A percentile compares a stretch with the other conserved stretches of the same genome.
These are phyloP conservation scores for Sphaerulina vaccinii DNA, from an alignment of 2,329 filamentous ascomycete species.

Conservation along the genomic window DNA sequence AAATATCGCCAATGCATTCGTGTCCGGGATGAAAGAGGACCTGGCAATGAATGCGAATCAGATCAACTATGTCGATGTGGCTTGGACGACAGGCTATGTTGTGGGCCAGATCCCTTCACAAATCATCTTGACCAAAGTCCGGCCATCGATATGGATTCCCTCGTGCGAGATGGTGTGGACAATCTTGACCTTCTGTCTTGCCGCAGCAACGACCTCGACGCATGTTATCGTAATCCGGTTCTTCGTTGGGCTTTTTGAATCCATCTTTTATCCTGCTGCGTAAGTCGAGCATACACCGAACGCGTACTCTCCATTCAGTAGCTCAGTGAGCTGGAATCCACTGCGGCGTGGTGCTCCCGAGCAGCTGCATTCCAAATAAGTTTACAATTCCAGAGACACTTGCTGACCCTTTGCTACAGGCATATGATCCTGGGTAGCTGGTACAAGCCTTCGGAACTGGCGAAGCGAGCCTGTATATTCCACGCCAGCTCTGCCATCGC, in stretches of 20 bases:
- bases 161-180: conserved; percentile 51
- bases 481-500: conserved; percentile 49
- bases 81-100: conserved; percentile 59
- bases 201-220: conserved; percentile 42
- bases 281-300: no score
- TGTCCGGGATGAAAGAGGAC: conserved; percentile 55
- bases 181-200: conserved; percentile 48
- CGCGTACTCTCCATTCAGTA: no score
- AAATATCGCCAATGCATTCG: conserved; percentile 46
- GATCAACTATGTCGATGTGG: conserved; percentile 56
- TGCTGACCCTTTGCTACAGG: no score
- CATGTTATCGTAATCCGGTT: conserved; percentile 52
- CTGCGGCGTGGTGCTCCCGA: no score
- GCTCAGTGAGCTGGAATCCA: no score
- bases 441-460: conserved; percentile 53
- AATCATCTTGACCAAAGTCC: conserved; percentile 51
- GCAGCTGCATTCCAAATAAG: no score
- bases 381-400: no score
- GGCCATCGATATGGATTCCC: conserved; percentile 52
- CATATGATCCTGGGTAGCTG: conserved; percentile 54
- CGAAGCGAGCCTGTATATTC: conserved; percentile 55
- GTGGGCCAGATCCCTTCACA: conserved; percentile 26
- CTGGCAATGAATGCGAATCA: conserved; percentile 54
- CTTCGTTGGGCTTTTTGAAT: conserved; percentile 52
- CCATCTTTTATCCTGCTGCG: conserved; percentile 54